Conservation (phyloP, 257 asterid species). For the Jacaranda copaia region DNA sequence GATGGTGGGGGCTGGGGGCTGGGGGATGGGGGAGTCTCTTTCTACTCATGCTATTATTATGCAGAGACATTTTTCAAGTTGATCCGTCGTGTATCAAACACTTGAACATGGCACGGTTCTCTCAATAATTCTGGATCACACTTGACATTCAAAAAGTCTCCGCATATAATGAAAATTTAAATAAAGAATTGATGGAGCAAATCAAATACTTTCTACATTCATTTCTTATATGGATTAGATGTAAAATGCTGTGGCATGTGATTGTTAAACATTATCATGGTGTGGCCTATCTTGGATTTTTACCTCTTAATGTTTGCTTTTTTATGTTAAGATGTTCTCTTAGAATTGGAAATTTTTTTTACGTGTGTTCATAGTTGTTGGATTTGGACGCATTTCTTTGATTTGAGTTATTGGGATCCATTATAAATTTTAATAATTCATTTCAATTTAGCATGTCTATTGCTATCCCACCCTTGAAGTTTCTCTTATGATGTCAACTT, state of each 20-base stretch:
- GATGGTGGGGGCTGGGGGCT: too few species aligned
- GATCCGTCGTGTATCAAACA: neutral
- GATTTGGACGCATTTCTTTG: neutral
- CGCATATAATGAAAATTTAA: neutral
- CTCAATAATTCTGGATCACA: neutral
- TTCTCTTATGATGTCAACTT: neutral
- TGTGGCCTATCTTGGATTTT: neutral
- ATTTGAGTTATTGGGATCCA: neutral
- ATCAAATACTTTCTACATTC: too few species aligned
- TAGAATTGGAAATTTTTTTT: neutral
- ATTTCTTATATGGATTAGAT: neutral
- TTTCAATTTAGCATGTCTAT: neutral
- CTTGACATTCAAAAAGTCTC: neutral
- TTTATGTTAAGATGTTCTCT: neutral
- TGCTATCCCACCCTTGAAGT: neutral
- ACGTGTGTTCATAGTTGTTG: neutral
- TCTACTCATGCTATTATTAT: too few species aligned
- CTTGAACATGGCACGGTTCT: neutral
- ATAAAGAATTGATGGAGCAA: neutral
- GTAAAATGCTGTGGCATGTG: neutral
- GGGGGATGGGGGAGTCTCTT: too few species aligned
- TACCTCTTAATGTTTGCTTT: neutral
- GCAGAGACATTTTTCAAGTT: neutral
- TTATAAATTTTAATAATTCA: neutral
- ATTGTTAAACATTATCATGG: neutral